Percentiles rank a stretch among this genome's conserved stretches.
These are phyloP conservation scores for Westerdykella ornata DNA, from an alignment of 2,329 filamentous ascomycete species.

Conservation along the genomic window DNA sequence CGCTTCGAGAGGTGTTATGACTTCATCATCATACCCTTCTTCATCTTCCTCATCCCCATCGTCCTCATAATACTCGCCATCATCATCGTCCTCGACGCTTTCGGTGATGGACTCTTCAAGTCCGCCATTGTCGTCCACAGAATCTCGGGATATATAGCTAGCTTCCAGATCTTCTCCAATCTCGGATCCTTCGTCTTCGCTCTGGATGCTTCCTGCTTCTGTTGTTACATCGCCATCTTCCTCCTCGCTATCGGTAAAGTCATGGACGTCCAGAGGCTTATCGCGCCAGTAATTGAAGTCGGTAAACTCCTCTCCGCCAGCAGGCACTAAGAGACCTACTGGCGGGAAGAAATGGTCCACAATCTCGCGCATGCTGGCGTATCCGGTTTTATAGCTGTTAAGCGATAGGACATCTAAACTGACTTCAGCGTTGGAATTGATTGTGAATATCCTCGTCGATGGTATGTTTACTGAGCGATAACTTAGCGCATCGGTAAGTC, in stretches of 20 bases:
- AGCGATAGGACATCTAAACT: conserved; percentile 82
- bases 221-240: conserved; percentile 44
- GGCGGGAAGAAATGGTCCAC: conserved; percentile 98
- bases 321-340: conserved; percentile 75
- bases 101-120: conserved; percentile 46
- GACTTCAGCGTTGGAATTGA: conserved; percentile 96
- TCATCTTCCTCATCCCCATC: conserved; percentile 21
- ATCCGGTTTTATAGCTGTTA: conserved; percentile 93
- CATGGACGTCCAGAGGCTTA: conserved; percentile 71
- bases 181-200: conserved; percentile 49
- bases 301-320: conserved; percentile 88
- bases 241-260: conserved; percentile 79
- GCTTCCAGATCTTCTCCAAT: conserved; percentile 46
- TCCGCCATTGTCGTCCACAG: conserved; percentile 40
- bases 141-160: conserved; percentile 52
- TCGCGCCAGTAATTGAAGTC: conserved; percentile 98
- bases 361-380: conserved; percentile 93
- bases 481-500: conserved; percentile 89
- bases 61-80: conserved; percentile 16
- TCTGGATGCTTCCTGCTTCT: conserved; percentile 37
- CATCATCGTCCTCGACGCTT: conserved; percentile 41
- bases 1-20: conserved; percentile 11
- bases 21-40: conserved; percentile 19
- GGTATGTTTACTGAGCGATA: conserved; percentile 96
- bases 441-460: conserved; percentile 90